These are phyloP conservation scores for Yamadazyma takamatsuzukensis DNA, from an alignment of 805 yeast genomes.

Conservation along the genomic window DNA sequence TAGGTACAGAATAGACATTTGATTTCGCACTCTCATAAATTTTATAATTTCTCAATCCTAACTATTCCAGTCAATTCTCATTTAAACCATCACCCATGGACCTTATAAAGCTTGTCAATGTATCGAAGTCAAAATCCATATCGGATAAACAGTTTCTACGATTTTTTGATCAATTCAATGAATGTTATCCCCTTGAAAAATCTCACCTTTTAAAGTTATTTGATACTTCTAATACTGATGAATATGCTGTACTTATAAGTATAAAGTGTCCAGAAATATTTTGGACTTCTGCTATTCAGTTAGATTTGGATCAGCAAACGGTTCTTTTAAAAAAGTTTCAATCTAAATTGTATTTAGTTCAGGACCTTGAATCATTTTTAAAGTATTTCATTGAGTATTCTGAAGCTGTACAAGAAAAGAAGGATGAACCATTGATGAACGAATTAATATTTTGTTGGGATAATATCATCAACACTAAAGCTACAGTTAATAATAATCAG, in stretches of 20 bases:
- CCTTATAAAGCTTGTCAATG: slow-evolving; percentile 10
- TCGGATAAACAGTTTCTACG: slow-evolving; percentile 22
- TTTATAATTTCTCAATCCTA: too few relatives aligned
- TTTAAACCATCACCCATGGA: too few relatives aligned
- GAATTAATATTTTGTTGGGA: slow-evolving; percentile 13
- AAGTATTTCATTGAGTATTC: slow-evolving; percentile 7
- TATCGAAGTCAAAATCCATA: slow-evolving; percentile 12
- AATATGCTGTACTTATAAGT: slow-evolving; percentile 8
- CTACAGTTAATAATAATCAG: slow-evolving; percentile 6
- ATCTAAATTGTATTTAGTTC: slow-evolving; percentile 5
- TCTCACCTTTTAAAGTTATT: slow-evolving; percentile 25
- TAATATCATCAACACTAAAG: slow-evolving; percentile 3
- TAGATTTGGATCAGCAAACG: slow-evolving; percentile 10
- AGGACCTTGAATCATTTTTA: slow-evolving; percentile 7
- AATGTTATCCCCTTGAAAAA: slow-evolving; percentile 16
- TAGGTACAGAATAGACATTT: too few relatives aligned
- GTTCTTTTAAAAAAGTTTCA: slow-evolving; percentile 10
- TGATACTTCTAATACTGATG: slow-evolving; percentile 13
- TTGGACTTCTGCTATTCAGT: slow-evolving; percentile 9
- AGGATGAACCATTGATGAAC: slow-evolving; percentile 12
- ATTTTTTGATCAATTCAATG: slow-evolving; percentile 26
- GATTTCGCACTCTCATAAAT: too few relatives aligned
- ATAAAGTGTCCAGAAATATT: slow-evolving; percentile 4
- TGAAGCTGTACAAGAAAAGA: slow-evolving; percentile 6
- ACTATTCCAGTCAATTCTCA: too few relatives aligned